A percentile compares a stretch with the other conserved stretches of the same genome.
Conservation (phyloP, 148 eudicot genomes). For the Vaccinium vitisidaea region DNA sequence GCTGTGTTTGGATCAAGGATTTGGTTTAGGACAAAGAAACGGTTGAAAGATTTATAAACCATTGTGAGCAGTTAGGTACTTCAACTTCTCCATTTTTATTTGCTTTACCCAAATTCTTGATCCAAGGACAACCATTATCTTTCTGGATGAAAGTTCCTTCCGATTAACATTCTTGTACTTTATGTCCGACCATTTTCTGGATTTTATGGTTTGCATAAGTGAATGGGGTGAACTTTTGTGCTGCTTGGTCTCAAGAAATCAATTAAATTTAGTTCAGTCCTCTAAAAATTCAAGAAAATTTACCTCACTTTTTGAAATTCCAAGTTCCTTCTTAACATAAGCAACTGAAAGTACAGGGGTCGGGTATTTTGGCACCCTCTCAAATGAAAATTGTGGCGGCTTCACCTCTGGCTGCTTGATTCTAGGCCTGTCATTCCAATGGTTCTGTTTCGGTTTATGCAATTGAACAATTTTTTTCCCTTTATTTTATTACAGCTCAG, state of each 20-base stretch:
- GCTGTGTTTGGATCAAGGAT: too few species aligned
- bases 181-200: background rate
- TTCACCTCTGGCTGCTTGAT: background rate
- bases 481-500: conserved; percentile 56
- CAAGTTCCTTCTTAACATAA: background rate
- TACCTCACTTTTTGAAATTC: background rate
- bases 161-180: too few species aligned
- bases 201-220: background rate
- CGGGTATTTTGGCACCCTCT: too few species aligned
- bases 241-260: too few species aligned
- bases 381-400: too few species aligned
- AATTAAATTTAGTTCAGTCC: too few species aligned
- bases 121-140: background rate
- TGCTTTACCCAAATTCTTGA: background rate
- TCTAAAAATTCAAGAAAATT: too few species aligned
- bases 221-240: background rate
- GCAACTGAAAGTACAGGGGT: too few species aligned
- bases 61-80: background rate
- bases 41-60: too few species aligned
- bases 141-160: background rate
- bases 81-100: background rate
- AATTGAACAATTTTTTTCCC: background rate
- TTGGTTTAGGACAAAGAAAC: too few species aligned
- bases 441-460: background rate
- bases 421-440: background rate